Conservation (phyloP, 352 stramenopile species). For the Lagenidium sp. region DNA sequence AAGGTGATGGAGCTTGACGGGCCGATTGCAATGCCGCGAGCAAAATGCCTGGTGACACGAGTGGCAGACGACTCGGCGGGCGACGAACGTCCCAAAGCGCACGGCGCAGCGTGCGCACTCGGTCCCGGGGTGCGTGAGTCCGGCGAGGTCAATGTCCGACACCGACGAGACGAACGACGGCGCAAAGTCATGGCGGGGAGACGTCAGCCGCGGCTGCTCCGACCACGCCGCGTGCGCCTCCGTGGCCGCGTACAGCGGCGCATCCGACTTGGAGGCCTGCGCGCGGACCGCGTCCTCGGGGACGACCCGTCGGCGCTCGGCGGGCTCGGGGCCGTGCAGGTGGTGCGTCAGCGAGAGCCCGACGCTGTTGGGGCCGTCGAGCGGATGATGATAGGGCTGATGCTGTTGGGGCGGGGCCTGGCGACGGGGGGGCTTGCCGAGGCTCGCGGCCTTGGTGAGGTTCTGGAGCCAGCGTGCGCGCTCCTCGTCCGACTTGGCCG, state of each 20-base stretch:
- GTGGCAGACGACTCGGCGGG: constrained; percentile 39
- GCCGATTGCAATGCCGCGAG: constrained; percentile 41
- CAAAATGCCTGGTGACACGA: constrained; percentile 55
- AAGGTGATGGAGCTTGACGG: constrained; percentile 35
- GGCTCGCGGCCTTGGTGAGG: constrained; percentile 18
- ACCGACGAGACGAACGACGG: constrained; percentile 7
- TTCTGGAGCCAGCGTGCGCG: constrained; percentile 38
- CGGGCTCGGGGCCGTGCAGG: constrained; percentile 14
- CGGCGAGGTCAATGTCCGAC: constrained; percentile 6
- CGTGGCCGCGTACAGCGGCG: background rate
- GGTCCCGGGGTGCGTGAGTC: background rate
- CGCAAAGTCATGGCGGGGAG: constrained; percentile 2
- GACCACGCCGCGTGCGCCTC: background rate
- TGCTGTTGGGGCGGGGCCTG: background rate
- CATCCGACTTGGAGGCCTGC: background rate
- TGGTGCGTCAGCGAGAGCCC: background rate
- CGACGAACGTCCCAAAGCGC: constrained; percentile 39
- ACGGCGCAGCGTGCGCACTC: constrained; percentile 41
- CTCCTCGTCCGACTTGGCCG: constrained; percentile 26
- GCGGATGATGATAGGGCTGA: constrained; percentile 11
- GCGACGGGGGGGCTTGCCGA: constrained; percentile 5
- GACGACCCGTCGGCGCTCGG: constrained; percentile 37
- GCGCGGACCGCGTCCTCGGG: constrained; percentile 29
- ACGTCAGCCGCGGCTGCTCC: background rate
- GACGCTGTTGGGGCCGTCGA: background rate